phyloP scores from a whole-genome alignment of 2,329 filamentous ascomycete species.

The Ceratocystiopsis minuta region DNA sequence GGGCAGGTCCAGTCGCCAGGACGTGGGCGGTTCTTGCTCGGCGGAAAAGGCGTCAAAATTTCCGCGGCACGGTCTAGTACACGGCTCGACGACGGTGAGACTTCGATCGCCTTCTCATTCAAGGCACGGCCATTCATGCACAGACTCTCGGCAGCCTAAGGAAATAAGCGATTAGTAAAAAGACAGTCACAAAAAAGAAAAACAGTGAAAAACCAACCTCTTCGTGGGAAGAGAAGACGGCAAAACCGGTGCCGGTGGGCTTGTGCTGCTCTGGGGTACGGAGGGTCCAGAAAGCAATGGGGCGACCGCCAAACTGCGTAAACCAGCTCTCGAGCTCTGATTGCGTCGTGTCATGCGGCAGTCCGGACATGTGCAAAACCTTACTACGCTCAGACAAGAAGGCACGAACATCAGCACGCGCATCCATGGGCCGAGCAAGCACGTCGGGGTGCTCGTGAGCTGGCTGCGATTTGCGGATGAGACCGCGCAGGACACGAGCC shows the following conservation, averaged over 20 bases:
- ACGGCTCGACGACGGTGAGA: constrained; percentile 90
- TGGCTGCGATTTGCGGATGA: constrained; percentile 93
- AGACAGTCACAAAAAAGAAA: too few species aligned
- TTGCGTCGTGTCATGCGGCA: constrained; percentile 95
- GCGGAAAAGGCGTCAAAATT: constrained; percentile 91
- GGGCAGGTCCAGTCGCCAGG: constrained; percentile 98
- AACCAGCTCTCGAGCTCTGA: constrained; percentile 99
- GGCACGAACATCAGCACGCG: constrained; percentile 83
- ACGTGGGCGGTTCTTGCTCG: constrained; percentile 92
- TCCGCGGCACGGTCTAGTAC: constrained; percentile 91
- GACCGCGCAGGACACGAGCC: constrained; percentile 73
- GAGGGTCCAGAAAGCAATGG: constrained; percentile 97
- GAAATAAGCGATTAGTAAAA: too few species aligned
- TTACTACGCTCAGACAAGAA: constrained; percentile 95
- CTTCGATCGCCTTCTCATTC: constrained; percentile 97
- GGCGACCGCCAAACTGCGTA: constrained; percentile 91
- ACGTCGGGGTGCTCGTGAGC: constrained; percentile 88
- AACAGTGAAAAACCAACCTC: constrained; percentile 34
- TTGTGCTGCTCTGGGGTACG: constrained; percentile 97
- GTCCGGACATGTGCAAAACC: constrained; percentile 90
- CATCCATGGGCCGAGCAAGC: constrained; percentile 87
- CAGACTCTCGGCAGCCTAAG: constrained; percentile 67
- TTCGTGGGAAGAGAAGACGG: constrained; percentile 96
- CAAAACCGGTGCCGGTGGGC: constrained; percentile 95
- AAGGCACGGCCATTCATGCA: constrained; percentile 98